These are phyloP conservation scores for Aphanoascus verrucosus DNA, from an alignment of 2,329 filamentous ascomycete species.

Conservation along the genomic window DNA sequence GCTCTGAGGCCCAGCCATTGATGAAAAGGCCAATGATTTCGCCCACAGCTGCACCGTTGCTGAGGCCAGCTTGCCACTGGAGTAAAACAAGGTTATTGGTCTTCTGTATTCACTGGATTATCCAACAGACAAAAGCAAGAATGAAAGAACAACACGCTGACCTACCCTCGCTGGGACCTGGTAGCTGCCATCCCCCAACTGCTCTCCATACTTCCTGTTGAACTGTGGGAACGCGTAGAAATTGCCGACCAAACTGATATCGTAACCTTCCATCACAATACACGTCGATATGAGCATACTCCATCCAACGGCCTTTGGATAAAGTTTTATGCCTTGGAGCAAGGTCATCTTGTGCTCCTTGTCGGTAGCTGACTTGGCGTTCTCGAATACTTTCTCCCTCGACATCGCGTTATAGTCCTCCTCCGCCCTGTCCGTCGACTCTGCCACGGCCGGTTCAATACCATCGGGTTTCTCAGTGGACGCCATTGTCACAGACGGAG, in stretches of 20 bases:
- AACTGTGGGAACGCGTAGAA: conserved; percentile 49
- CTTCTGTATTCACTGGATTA: conserved; percentile 8
- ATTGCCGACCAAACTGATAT: conserved; percentile 70
- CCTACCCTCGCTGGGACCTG: conserved; percentile 31
- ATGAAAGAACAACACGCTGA: conserved; percentile 14
- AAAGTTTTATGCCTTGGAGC: conserved; percentile 64
- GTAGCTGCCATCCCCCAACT: conserved; percentile 26
- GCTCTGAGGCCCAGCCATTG: conserved; percentile 43
- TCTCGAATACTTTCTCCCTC: conserved; percentile 15
- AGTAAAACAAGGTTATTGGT: conserved; percentile 12
- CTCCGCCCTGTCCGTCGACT: neutral
- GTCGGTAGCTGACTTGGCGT: conserved; percentile 35
- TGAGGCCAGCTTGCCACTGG: conserved; percentile 38
- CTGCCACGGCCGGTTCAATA: neutral
- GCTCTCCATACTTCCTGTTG: conserved; percentile 33
- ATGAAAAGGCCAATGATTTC: conserved; percentile 44
- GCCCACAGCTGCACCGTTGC: conserved; percentile 35
- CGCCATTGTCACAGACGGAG: neutral
- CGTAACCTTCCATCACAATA: conserved; percentile 86
- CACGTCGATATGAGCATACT: conserved; percentile 78
- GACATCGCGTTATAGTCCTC: neutral
- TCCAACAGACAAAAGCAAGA: neutral
- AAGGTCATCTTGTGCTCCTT: conserved; percentile 57
- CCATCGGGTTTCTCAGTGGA: conserved; percentile 1
- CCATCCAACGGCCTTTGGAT: conserved; percentile 79